These are phyloP conservation scores for Lipomyces sp. DNA, from an alignment of 805 yeast genomes.

Conservation along the genomic window DNA sequence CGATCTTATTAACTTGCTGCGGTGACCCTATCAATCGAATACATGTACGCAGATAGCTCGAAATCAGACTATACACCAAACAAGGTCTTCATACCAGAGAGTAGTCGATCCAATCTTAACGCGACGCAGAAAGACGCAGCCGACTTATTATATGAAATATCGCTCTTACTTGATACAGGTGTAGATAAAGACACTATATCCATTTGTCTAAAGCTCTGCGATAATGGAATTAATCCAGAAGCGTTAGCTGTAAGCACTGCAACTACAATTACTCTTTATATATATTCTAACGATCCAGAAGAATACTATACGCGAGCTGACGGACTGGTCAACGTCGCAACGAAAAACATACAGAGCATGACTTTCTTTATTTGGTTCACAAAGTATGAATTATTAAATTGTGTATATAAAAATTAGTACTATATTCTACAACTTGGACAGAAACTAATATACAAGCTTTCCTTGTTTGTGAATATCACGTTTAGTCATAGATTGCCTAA, in stretches of 20 bases:
- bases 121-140: neutral
- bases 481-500: neutral
- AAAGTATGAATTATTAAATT: neutral
- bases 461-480: neutral
- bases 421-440: neutral
- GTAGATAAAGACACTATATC: slow-evolving; percentile 40
- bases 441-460: neutral
- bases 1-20: too few relatives aligned
- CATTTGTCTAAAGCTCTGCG: slow-evolving; percentile 39
- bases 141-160: slow-evolving; percentile 39
- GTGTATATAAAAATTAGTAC: neutral
- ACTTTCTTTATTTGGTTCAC: neutral
- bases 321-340: slow-evolving; percentile 18
- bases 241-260: slow-evolving; percentile 40
- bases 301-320: slow-evolving; percentile 15
- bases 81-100: neutral
- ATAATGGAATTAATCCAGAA: slow-evolving; percentile 45
- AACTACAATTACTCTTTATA: too few relatives aligned
- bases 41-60: neutral
- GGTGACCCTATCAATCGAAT: neutral
- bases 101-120: neutral
- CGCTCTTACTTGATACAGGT: slow-evolving; percentile 44
- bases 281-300: slow-evolving; percentile 5
- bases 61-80: neutral
- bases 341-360: neutral